Conservation (phyloP, 2,329 filamentous ascomycete genomes). For the Thermothelomyces thermophilus region DNA sequence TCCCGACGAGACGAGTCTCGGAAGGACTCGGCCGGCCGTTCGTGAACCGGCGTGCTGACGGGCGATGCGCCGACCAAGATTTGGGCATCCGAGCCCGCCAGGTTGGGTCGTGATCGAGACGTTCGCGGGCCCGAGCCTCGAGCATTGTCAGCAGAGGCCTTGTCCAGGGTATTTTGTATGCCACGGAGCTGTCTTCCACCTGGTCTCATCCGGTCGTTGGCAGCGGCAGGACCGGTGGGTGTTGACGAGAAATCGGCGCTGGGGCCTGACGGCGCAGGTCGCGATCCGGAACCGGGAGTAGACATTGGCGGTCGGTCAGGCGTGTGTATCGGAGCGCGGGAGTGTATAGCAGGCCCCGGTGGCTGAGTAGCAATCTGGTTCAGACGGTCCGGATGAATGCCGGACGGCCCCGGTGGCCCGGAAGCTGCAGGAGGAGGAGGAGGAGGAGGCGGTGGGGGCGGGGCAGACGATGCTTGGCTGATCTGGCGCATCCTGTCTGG, state of each 20-base stretch:
- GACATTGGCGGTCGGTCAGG: slow-evolving; percentile 24
- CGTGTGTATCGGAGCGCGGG: slow-evolving; percentile 25
- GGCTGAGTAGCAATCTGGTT: slow-evolving; percentile 37
- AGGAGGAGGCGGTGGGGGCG: slow-evolving; percentile 19
- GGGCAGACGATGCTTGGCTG: slow-evolving; percentile 16
- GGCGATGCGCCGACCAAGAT: slow-evolving; percentile 49
- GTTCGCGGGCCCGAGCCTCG: slow-evolving; percentile 18
- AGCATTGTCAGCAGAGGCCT: slow-evolving; percentile 34
- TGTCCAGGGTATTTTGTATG: slow-evolving; percentile 53
- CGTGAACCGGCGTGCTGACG: slow-evolving; percentile 42
- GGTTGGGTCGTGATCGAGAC: slow-evolving; percentile 24
- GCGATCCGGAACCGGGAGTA: slow-evolving; percentile 22
- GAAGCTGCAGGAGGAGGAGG: slow-evolving; percentile 20
- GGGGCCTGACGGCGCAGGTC: slow-evolving; percentile 27
- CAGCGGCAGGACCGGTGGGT: slow-evolving; percentile 31
- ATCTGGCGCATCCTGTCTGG: slow-evolving; percentile 40
- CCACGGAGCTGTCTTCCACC: slow-evolving; percentile 49
- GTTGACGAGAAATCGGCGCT: slow-evolving; percentile 25
- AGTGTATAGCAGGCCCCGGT: slow-evolving; percentile 19
- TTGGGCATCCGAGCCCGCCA: slow-evolving; percentile 51
- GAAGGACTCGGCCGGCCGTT: slow-evolving; percentile 39
- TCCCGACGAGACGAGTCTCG: slow-evolving; percentile 29
- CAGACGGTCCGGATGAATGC: slow-evolving; percentile 46
- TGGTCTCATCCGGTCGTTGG: slow-evolving; percentile 32
- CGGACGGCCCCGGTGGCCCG: slow-evolving; percentile 26